Evolutionary conservation across 1,139 yeast genomes (phyloP).

Genomic region (Saccharomyces uvarum): DNA sequence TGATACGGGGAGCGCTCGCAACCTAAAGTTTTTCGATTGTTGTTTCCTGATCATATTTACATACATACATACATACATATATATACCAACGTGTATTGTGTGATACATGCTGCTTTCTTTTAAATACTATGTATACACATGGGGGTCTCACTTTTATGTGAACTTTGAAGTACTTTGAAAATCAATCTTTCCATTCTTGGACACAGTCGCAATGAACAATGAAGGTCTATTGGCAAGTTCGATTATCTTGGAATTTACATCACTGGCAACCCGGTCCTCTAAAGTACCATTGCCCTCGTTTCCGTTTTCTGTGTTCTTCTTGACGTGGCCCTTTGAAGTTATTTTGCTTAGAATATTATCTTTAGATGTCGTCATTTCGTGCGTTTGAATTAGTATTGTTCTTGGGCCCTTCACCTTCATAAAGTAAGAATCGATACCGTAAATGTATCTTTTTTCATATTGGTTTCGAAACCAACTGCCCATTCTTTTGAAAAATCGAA

Average conservation of each 20-base stretch:
- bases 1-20: not conserved
- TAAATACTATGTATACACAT: not conserved
- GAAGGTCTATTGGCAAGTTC: not conserved
- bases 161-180: slow-evolving; percentile 21
- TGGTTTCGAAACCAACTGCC: not conserved
- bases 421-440: slow-evolving; percentile 17
- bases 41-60: not conserved
- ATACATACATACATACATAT: not conserved
- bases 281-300: not conserved
- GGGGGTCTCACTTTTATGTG: not conserved
- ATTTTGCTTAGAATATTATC: slow-evolving; percentile 10
- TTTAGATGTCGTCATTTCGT: slow-evolving; percentile 11
- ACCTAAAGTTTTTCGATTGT: not conserved
- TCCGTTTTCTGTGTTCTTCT: slow-evolving; percentile 5
- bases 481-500: slow-evolving; percentile 13
- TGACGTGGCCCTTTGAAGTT: slow-evolving; percentile 17
- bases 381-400: slow-evolving; percentile 25
- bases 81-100: not conserved
- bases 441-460: slow-evolving; percentile 5
- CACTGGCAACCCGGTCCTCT: not conserved
- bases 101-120: not conserved
- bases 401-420: slow-evolving; percentile 30
- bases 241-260: not conserved
- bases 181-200: slow-evolving; percentile 13
- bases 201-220: slow-evolving; percentile 11